These are phyloP conservation scores for Acephala macrosclerotiorum DNA, from an alignment of 2,329 filamentous ascomycete species.

Conservation along the genomic window DNA sequence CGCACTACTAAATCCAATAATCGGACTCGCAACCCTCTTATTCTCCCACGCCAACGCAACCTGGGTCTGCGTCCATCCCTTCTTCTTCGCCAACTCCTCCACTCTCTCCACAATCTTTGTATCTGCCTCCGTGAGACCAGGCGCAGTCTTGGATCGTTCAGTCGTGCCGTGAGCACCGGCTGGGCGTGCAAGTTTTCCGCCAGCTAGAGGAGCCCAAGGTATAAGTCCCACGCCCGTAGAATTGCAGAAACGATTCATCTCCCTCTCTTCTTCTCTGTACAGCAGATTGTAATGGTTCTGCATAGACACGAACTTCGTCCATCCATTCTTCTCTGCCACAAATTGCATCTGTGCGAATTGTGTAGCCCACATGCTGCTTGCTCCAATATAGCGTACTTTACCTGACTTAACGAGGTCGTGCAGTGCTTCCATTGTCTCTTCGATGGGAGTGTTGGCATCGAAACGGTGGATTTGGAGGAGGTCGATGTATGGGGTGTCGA, in stretches of 20 bases:
- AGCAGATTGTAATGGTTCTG: slow-evolving; percentile 62
- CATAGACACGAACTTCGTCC: slow-evolving; percentile 65
- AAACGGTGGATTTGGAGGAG: slow-evolving; percentile 67
- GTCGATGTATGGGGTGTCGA: slow-evolving; percentile 65
- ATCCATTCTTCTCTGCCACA: slow-evolving; percentile 58
- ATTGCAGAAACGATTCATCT: slow-evolving; percentile 53
- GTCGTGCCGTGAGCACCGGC: slow-evolving; percentile 35
- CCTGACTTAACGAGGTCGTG: slow-evolving; percentile 65
- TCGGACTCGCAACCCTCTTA: slow-evolving; percentile 54
- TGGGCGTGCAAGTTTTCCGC: slow-evolving; percentile 45
- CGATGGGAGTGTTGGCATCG: slow-evolving; percentile 56
- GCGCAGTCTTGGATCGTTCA: slow-evolving; percentile 34
- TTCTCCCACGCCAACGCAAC: slow-evolving; percentile 63
- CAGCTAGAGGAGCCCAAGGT: slow-evolving; percentile 47
- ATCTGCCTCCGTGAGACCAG: slow-evolving; percentile 52
- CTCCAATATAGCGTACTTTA: slow-evolving; percentile 63
- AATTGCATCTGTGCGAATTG: slow-evolving; percentile 59
- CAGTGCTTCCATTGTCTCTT: slow-evolving; percentile 70
- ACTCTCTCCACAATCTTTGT: slow-evolving; percentile 60
- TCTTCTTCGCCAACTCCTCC: slow-evolving; percentile 63
- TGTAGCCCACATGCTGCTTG: slow-evolving; percentile 56
- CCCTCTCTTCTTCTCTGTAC: slow-evolving; percentile 64
- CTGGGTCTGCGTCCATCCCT: slow-evolving; percentile 63
- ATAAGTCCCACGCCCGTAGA: slow-evolving; percentile 52
- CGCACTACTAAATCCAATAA: slow-evolving; percentile 58